A percentile compares a stretch with the other conserved stretches of the same genome.
Evolutionary conservation across 1,139 yeast species (phyloP).

Genomic region (Casaregolazyma suthepensis): DNA sequence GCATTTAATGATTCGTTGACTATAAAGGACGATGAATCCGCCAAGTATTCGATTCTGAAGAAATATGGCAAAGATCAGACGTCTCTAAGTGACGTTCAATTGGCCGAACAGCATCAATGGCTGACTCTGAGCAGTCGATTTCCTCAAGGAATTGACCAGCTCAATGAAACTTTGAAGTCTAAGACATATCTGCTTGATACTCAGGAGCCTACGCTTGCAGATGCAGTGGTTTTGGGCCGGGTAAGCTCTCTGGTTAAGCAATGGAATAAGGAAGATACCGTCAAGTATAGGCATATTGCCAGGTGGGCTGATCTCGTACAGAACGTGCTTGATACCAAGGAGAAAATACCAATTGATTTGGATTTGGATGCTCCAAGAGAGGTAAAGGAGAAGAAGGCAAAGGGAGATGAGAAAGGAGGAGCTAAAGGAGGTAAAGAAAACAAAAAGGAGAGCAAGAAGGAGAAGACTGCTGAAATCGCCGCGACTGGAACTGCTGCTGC

Average conservation of each 20-base stretch:
- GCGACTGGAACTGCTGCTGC: conserved; percentile 17
- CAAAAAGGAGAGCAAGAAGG: conserved; percentile 18
- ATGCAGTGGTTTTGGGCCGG: conserved; percentile 60
- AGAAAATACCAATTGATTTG: conserved; percentile 50
- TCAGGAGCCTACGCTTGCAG: conserved; percentile 55
- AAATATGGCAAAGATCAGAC: conserved; percentile 18
- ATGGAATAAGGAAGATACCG: conserved; percentile 53
- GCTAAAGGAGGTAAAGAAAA: conserved; percentile 39
- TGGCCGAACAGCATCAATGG: conserved; percentile 81
- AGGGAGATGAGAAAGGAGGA: conserved; percentile 64
- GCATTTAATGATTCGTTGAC: conserved; percentile 24
- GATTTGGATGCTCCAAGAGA: conserved; percentile 65
- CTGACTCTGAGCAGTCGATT: conserved; percentile 60
- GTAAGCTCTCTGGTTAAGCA: conserved; percentile 54
- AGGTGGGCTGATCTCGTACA: conserved; percentile 92
- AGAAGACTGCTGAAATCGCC: conserved; percentile 13
- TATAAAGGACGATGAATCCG: conserved; percentile 17
- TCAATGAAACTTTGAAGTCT: conserved; percentile 65
- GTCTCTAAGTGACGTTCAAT: conserved; percentile 35
- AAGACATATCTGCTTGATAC: conserved; percentile 67
- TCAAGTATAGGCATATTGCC: conserved; percentile 66
- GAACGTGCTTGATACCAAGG: conserved; percentile 50
- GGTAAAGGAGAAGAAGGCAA: conserved; percentile 47
- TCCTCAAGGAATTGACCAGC: conserved; percentile 46
- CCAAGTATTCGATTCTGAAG: conserved; percentile 10